Percentiles rank a stretch among this genome's conserved stretches.
These are phyloP conservation scores for Royoungia palumana DNA, from an alignment of 768 basidiomycete species.

Conservation along the genomic window DNA sequence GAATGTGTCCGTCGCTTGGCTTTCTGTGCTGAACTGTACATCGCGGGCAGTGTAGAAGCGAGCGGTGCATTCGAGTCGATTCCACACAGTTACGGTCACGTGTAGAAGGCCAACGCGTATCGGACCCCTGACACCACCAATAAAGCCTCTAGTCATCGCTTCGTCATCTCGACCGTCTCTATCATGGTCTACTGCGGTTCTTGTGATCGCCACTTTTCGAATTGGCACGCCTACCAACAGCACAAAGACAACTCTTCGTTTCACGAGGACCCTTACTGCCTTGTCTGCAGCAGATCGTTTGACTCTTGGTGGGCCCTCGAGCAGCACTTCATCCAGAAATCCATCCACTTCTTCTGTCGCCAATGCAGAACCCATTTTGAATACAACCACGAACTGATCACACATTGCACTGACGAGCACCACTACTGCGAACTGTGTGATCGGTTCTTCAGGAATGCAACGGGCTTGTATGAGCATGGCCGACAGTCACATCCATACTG, in stretches of 20 bases:
- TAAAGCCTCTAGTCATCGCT: neutral
- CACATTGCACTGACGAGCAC: conserved; percentile 43
- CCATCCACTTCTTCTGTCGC: conserved; percentile 50
- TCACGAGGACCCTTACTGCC: conserved; percentile 42
- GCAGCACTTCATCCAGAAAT: conserved; percentile 53
- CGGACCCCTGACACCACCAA: conserved; percentile 22
- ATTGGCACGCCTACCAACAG: conserved; percentile 27
- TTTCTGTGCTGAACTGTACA: conserved; percentile 68
- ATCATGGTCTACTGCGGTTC: conserved; percentile 34
- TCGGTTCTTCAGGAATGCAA: conserved; percentile 38
- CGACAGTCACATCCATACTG: too few species aligned
- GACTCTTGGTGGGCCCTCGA: conserved; percentile 33
- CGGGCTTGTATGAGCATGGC: conserved; percentile 48
- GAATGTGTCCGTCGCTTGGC: conserved; percentile 70
- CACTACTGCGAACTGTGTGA: conserved; percentile 42
- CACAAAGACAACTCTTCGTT: conserved; percentile 35
- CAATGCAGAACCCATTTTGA: conserved; percentile 45
- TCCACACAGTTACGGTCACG: conserved; percentile 17
- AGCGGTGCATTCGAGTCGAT: neutral
- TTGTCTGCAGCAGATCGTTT: conserved; percentile 48
- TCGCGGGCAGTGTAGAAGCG: conserved; percentile 10
- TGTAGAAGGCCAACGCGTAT: conserved; percentile 26
- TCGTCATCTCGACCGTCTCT: too few species aligned
- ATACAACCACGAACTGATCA: conserved; percentile 29
- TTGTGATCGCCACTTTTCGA: conserved; percentile 39